Evolutionary conservation across 306 rosid genomes (phyloP), one percentile per base, ranked within the genome.

Genomic region (Sophora flavescens): DNA sequence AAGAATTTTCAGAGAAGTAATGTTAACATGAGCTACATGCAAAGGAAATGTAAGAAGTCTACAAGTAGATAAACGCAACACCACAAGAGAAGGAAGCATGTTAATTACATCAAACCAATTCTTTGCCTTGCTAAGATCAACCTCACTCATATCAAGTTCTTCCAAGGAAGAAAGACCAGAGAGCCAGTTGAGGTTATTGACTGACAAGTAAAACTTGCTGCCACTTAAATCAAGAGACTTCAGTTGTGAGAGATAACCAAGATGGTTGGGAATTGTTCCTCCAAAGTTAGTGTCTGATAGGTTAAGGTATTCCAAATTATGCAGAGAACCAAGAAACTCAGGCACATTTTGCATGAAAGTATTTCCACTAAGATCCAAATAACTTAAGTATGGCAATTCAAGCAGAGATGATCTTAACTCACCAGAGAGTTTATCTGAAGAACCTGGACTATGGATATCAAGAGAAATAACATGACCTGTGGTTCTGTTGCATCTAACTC

Each of bases 381-480:
- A 68, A 59, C 61, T 81, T 11, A 81, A 17, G 41, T 28, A 50
- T 26, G 80, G 72, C 38, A 81, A 53, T 2, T 68, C 3, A 2
- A 68, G 66, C 80, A 74, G 33, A 42, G 81, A 80, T 58, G n/a
- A 32, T 14, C 2, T 51, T 17, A 81, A 51, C 2, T 10, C 17
- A 39, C 77, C 81, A 0, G 2, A 18, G 30, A 74, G 11, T 6
- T 3, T 59, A 30, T 80, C 7, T 13, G 3, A 51, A 2, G 77
- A 9, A 69, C 61, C 63, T 32, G 53, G 5, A 60, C 5, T 17
- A 1, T 0, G 14, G 63, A 81, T 80, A 75, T 81, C 45, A 68
- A 81, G 78, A 3, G 73, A 65, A 12, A 48, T 74, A 70, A 81
- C 85, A 70, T 62, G 78, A 81, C 81, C 78, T 68, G 85, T 22